Evolutionary conservation across 164 flowering plant species (phyloP).

Genomic region (Dillenia suffruticosa): DNA sequence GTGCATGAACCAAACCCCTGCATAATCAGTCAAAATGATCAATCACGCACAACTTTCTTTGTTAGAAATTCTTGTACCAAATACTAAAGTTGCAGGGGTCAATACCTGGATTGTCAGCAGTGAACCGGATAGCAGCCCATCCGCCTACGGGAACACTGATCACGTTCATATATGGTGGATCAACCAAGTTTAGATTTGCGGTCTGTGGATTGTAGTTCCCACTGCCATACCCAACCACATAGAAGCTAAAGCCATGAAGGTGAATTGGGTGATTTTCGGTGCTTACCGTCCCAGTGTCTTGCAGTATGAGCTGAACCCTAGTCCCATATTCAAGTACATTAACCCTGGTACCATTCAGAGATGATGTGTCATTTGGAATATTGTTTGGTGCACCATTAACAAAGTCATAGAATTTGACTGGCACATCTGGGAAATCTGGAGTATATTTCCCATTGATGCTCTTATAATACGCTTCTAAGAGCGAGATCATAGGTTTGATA

Average conservation of each 20-base stretch:
- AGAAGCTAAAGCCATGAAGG: conserved; percentile 71
- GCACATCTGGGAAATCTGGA: conserved; percentile 52
- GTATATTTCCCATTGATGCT: conserved; percentile 43
- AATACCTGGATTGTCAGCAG: conserved; percentile 74
- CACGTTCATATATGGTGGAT: conserved; percentile 70
- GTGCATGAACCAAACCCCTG: conserved; percentile 77
- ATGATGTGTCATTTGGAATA: conserved; percentile 40
- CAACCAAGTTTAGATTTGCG: conserved; percentile 48
- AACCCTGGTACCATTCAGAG: conserved; percentile 49
- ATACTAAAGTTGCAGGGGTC: background rate
- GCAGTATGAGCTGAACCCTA: conserved; percentile 56
- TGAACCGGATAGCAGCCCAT: conserved; percentile 72
- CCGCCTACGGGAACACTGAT: conserved; percentile 76
- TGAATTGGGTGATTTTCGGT: conserved; percentile 78
- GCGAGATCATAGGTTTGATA: conserved; percentile 37
- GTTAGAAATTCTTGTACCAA: background rate
- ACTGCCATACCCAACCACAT: conserved; percentile 56
- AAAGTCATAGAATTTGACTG: conserved; percentile 49
- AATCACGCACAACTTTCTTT: background rate
- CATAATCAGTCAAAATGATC: background rate
- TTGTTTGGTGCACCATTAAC: conserved; percentile 64
- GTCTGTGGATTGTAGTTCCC: conserved; percentile 54
- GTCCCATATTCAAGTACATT: conserved; percentile 49
- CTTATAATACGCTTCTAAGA: conserved; percentile 50
- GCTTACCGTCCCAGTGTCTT: conserved; percentile 55